phyloP scores from a whole-genome alignment of 1,139 yeast species.

The Suzukiozyma palmioleophila region DNA sequence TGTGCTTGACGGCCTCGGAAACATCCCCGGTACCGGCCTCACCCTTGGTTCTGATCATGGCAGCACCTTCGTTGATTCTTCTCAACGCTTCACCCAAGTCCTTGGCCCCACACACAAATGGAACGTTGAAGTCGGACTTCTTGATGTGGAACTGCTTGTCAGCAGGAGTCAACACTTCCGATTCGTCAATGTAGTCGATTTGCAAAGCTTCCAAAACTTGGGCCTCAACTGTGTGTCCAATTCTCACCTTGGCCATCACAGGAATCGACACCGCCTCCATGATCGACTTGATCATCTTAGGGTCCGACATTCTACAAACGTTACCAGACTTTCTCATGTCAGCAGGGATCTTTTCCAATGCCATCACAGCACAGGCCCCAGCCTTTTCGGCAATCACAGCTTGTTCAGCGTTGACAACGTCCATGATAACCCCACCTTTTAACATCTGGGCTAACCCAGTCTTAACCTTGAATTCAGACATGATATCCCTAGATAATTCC shows the following conservation, averaged over 20 bases:
- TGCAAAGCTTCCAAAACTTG: slow-evolving; percentile 71
- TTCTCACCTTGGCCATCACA: slow-evolving; percentile 86
- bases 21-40: slow-evolving; percentile 91
- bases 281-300: slow-evolving; percentile 72
- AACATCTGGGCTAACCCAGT: slow-evolving; percentile 88
- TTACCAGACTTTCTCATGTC: slow-evolving; percentile 82
- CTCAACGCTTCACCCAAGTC: slow-evolving; percentile 83
- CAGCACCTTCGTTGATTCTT: slow-evolving; percentile 80
- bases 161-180: slow-evolving; percentile 81
- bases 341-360: slow-evolving; percentile 81
- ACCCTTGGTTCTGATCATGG: slow-evolving; percentile 85
- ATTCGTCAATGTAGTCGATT: slow-evolving; percentile 80
- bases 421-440: slow-evolving; percentile 60
- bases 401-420: slow-evolving; percentile 50
- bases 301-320: slow-evolving; percentile 87
- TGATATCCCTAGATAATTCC: slow-evolving; percentile 12
- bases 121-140: slow-evolving; percentile 61
- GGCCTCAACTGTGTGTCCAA: slow-evolving; percentile 84
- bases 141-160: slow-evolving; percentile 65
- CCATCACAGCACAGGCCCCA: slow-evolving; percentile 92
- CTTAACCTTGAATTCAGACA: slow-evolving; percentile 59
- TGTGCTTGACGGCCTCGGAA: slow-evolving; percentile 80
- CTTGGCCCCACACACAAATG: slow-evolving; percentile 85
- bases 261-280: slow-evolving; percentile 71
- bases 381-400: slow-evolving; percentile 71